Conservation (phyloP, 2,329 filamentous ascomycete species). For the Apiospora pterosperma region DNA sequence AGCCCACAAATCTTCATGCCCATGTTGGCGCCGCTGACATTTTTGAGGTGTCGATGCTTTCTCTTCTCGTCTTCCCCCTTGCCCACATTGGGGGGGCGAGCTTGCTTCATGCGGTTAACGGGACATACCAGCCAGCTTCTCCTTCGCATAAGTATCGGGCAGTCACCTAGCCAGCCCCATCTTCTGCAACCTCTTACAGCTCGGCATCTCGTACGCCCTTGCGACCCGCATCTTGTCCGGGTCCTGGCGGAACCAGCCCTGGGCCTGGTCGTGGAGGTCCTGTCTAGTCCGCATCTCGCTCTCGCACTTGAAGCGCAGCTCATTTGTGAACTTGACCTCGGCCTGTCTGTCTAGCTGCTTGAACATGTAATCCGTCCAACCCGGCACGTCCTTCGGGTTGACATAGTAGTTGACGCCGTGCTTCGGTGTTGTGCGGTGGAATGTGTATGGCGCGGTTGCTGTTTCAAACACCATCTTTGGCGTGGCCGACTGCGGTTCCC, state of each 20-base stretch:
- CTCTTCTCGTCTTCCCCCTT: not conserved
- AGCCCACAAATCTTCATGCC: not conserved
- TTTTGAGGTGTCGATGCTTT: not conserved
- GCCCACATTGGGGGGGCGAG: too few species aligned
- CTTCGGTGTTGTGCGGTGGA: conserved; percentile 64
- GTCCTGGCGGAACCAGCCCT: conserved; percentile 85
- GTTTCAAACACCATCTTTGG: conserved; percentile 76
- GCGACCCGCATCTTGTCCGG: conserved; percentile 75
- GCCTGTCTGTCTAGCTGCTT: conserved; percentile 72
- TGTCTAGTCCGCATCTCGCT: conserved; percentile 64
- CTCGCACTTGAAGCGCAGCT: conserved; percentile 70
- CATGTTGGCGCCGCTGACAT: not conserved
- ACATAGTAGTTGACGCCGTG: conserved; percentile 81
- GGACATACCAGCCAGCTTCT: not conserved
- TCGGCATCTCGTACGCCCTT: conserved; percentile 45
- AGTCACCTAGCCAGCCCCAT: conserved; percentile 28
- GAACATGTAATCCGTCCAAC: conserved; percentile 67
- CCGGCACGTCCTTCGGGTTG: conserved; percentile 71
- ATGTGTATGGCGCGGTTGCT: conserved; percentile 67
- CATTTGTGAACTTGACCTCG: conserved; percentile 68
- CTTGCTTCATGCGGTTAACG: not conserved
- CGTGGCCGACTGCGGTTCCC: conserved; percentile 46
- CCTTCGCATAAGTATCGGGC: not conserved
- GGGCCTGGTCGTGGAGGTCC: conserved; percentile 70
- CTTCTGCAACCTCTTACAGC: conserved; percentile 48